Evolutionary conservation across 495 filamentous ascomycete genomes (phyloP).

Genomic region (Pseudevernia furfuracea): DNA sequence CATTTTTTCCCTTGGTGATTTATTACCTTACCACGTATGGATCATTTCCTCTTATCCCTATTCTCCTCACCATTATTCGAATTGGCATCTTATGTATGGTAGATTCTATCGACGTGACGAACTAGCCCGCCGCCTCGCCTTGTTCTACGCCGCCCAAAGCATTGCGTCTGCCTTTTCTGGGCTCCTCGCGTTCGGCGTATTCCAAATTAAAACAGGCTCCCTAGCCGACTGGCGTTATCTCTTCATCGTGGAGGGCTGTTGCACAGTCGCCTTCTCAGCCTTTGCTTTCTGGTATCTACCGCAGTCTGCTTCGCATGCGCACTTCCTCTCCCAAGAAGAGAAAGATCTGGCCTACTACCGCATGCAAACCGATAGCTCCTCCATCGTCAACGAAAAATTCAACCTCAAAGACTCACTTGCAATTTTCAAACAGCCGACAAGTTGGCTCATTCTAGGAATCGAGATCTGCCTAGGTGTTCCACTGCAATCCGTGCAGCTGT

Average conservation of each 20-base stretch:
- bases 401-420: slow-evolving; percentile 54
- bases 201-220: slow-evolving; percentile 54
- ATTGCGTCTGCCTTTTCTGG: slow-evolving; percentile 70
- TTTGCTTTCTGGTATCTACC: slow-evolving; percentile 70
- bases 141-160: slow-evolving; percentile 72
- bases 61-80: accelerated
- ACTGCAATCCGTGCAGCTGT: slow-evolving; percentile 60
- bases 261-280: slow-evolving; percentile 55
- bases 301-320: slow-evolving; percentile 50
- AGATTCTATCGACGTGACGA: slow-evolving; percentile 70
- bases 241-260: slow-evolving; percentile 65
- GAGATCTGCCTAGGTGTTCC: slow-evolving; percentile 73
- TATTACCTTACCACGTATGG: slow-evolving; percentile 44
- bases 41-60: neutral
- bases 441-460: slow-evolving; percentile 57
- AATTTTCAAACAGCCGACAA: slow-evolving; percentile 56
- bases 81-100: slow-evolving; percentile 21
- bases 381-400: slow-evolving; percentile 64
- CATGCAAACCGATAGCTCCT: slow-evolving; percentile 66
- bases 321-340: slow-evolving; percentile 57
- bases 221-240: slow-evolving; percentile 63
- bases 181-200: slow-evolving; percentile 66
- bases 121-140: slow-evolving; percentile 62
- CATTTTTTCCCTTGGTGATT: slow-evolving; percentile 65
- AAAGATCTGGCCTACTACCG: slow-evolving; percentile 63